Conservation (phyloP, 1,284 basidiomycete species). For the Leccinum fuscescens region DNA sequence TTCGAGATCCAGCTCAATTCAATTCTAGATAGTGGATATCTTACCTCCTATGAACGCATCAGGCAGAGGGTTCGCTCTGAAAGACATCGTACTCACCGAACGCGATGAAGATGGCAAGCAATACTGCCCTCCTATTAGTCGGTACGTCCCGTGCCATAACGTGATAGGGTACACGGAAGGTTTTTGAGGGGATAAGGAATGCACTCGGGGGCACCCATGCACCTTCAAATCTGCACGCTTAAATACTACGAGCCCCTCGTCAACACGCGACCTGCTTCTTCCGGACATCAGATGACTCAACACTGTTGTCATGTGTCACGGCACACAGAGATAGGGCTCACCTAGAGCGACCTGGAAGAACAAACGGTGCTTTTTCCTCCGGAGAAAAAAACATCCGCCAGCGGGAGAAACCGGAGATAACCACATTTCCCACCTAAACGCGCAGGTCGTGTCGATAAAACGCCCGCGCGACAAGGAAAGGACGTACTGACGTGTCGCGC, state of each 20-base stretch:
- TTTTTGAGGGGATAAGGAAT: background rate
- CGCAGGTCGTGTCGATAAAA: background rate
- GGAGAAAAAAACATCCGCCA: background rate
- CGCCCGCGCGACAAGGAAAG: background rate
- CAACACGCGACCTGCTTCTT: background rate
- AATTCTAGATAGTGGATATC: background rate
- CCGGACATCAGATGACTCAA: constrained; percentile 20
- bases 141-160: constrained; percentile 42
- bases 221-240: constrained; percentile 1
- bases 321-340: constrained; percentile 1
- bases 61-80: constrained; percentile 18
- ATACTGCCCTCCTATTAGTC: constrained; percentile 53
- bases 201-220: background rate
- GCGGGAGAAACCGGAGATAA: background rate
- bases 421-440: background rate
- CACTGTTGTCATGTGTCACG: constrained; percentile 7
- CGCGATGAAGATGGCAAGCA: constrained; percentile 62
- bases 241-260: constrained; percentile 10
- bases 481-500: background rate
- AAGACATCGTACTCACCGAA: constrained; percentile 34
- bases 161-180: constrained; percentile 1
- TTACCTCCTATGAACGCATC: constrained; percentile 14
- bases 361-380: background rate
- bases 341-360: constrained; percentile 3
- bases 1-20: background rate